A percentile compares a stretch with the other conserved stretches of the same genome.
phyloP scores from a whole-genome alignment of 2,329 filamentous ascomycete species.

The Purpureocillium takamizusanense region DNA sequence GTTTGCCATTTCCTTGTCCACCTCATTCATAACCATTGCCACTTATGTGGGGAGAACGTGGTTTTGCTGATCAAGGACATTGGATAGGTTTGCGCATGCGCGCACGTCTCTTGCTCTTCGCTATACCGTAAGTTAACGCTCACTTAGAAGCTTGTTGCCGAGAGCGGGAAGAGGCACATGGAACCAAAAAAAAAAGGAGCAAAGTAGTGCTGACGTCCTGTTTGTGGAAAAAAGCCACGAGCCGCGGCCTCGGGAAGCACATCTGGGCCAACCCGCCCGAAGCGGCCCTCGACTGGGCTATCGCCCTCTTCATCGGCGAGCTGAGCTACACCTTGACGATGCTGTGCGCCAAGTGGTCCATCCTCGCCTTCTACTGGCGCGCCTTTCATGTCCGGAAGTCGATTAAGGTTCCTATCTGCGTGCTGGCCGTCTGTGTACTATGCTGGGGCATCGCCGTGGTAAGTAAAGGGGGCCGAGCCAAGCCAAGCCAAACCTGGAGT shows the following conservation, averaged over 20 bases:
- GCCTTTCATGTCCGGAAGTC: conserved; percentile 11
- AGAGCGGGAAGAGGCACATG: too few species aligned
- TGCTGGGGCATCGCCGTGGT: conserved; percentile 14
- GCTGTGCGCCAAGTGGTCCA: conserved; percentile 12
- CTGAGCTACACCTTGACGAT: conserved; percentile 11
- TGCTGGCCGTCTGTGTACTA: conserved; percentile 6
- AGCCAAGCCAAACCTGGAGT: too few species aligned
- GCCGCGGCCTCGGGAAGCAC: conserved; percentile 12
- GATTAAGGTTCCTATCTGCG: conserved; percentile 11
- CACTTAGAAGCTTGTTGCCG: too few species aligned
- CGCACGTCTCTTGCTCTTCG: conserved; percentile 8
- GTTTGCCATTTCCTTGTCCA: too few species aligned
- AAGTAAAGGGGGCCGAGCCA: too few species aligned
- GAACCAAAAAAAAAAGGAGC: too few species aligned
- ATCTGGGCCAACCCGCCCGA: conserved; percentile 13
- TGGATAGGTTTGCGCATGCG: conserved; percentile 5
- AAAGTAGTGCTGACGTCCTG: neutral
- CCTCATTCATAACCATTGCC: too few species aligned
- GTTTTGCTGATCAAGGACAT: too few species aligned
- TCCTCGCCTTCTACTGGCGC: conserved; percentile 16
- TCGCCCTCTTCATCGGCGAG: conserved; percentile 13
- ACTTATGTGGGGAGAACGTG: too few species aligned
- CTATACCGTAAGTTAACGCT: conserved; percentile 9
- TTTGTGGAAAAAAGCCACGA: conserved; percentile 7
- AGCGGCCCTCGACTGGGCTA: conserved; percentile 10